These are phyloP conservation scores for Kalaharituber pfeilii DNA, from an alignment of 2,329 filamentous ascomycete species.

Conservation along the genomic window DNA sequence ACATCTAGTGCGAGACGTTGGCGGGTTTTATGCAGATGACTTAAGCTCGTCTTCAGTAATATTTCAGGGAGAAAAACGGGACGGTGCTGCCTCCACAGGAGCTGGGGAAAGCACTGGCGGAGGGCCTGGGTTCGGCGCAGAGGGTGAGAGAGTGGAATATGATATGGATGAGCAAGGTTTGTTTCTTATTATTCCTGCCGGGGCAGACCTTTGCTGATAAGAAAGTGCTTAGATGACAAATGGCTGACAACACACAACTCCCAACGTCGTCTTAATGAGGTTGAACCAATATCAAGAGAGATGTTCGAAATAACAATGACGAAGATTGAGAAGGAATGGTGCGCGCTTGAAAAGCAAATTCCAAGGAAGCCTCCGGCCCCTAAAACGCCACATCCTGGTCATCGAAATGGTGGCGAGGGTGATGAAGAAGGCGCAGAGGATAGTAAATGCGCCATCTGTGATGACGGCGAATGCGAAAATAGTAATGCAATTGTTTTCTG, in stretches of 20 bases:
- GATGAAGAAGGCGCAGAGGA: constrained; percentile 75
- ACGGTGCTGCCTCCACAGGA: not conserved
- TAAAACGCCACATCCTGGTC: not conserved
- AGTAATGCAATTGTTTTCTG: constrained; percentile 98
- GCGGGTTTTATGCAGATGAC: not conserved
- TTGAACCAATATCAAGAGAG: constrained; percentile 74
- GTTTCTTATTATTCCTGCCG: not conserved
- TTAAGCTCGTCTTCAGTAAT: not conserved
- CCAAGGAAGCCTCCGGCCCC: constrained; percentile 36
- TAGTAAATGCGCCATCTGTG: constrained; percentile 92
- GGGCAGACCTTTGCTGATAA: not conserved
- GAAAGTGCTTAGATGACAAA: constrained; percentile 75
- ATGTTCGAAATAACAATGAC: constrained; percentile 97
- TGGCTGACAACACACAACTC: constrained; percentile 78
- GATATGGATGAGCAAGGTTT: constrained; percentile 85
- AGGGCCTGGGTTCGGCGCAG: constrained; percentile 13
- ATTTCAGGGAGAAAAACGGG: not conserved
- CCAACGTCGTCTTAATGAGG: constrained; percentile 53
- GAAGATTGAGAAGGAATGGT: constrained; percentile 98
- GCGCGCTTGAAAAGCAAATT: constrained; percentile 85
- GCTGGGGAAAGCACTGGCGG: not conserved
- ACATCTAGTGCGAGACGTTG: not conserved
- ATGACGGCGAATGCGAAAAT: constrained; percentile 98
- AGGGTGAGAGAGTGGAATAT: constrained; percentile 77
- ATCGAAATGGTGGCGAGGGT: constrained; percentile 1